Percentiles rank a stretch among this genome's conserved stretches.
Evolutionary conservation across 2,329 filamentous ascomycete genomes (phyloP).

Genomic region (Neonectria neomacrospora): DNA sequence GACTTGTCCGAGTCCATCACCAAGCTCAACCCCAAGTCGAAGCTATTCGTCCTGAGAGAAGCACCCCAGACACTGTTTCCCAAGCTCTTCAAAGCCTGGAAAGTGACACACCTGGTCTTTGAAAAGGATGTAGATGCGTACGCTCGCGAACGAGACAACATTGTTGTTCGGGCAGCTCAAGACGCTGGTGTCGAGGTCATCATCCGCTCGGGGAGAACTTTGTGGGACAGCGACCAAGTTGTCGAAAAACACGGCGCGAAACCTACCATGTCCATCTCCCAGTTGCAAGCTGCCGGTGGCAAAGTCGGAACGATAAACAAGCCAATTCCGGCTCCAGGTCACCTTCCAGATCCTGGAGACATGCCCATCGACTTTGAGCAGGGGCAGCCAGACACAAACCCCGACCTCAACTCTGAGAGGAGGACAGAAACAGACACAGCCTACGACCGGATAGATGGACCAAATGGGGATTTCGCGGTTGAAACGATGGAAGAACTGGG

Average conservation of each 20-base stretch:
- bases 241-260: constrained; percentile 73
- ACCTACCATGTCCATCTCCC: constrained; percentile 79
- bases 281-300: constrained; percentile 71
- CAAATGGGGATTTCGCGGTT: constrained; percentile 74
- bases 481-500: constrained; percentile 78
- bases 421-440: constrained; percentile 65
- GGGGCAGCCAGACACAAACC: constrained; percentile 58
- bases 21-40: constrained; percentile 75
- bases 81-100: constrained; percentile 79
- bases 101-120: constrained; percentile 79
- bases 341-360: constrained; percentile 72
- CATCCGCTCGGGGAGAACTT: constrained; percentile 71
- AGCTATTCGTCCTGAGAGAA: constrained; percentile 78
- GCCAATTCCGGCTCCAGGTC: constrained; percentile 69
- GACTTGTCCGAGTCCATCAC: constrained; percentile 75
- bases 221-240: constrained; percentile 79
- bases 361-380: constrained; percentile 70
- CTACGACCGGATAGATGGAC: constrained; percentile 72
- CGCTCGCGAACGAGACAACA: constrained; percentile 70
- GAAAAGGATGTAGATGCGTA: constrained; percentile 84
- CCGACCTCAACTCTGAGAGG: constrained; percentile 70
- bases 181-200: constrained; percentile 76
- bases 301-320: constrained; percentile 71
- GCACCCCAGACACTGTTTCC: constrained; percentile 76
- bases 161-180: constrained; percentile 68